These are phyloP conservation scores for Megacollybia marginata DNA, from an alignment of 768 basidiomycete species.

Conservation along the genomic window DNA sequence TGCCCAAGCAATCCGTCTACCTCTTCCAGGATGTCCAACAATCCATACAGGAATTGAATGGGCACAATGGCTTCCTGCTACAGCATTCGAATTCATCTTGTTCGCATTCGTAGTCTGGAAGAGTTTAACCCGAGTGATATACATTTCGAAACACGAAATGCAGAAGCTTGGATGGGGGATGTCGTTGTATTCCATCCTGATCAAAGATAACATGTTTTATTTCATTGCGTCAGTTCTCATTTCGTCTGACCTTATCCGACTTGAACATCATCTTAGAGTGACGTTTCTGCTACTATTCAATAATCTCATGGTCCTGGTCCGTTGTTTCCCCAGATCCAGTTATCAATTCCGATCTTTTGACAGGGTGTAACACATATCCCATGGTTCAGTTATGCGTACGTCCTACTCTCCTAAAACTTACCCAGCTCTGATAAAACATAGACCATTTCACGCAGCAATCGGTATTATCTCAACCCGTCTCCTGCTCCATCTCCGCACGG, in stretches of 20 bases:
- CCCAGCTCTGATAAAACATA: constrained; percentile 2
- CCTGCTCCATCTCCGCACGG: constrained; percentile 37
- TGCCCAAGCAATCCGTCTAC: constrained; percentile 25
- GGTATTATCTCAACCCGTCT: constrained; percentile 40
- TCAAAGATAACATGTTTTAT: constrained; percentile 39
- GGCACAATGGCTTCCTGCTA: constrained; percentile 35
- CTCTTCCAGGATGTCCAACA: constrained; percentile 32
- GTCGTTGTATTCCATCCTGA: constrained; percentile 25
- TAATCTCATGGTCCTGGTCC: constrained; percentile 37
- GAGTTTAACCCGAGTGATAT: constrained; percentile 18
- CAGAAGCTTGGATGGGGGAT: constrained; percentile 7
- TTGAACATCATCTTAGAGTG: constrained; percentile 18
- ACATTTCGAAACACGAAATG: neutral
- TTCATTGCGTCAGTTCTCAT: constrained; percentile 28
- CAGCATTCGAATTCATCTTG: constrained; percentile 32
- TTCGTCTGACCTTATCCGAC: neutral
- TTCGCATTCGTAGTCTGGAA: constrained; percentile 34
- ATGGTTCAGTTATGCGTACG: constrained; percentile 41
- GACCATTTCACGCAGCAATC: constrained; percentile 40
- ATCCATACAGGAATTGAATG: constrained; percentile 35
- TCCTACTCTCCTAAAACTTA: neutral
- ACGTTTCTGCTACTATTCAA: constrained; percentile 33
- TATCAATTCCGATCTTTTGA: neutral
- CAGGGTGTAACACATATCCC: constrained; percentile 37
- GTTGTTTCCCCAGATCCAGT: constrained; percentile 4